Conservation (phyloP, 176 grass and related monocot species). For the Guadua angustifolia region DNA sequence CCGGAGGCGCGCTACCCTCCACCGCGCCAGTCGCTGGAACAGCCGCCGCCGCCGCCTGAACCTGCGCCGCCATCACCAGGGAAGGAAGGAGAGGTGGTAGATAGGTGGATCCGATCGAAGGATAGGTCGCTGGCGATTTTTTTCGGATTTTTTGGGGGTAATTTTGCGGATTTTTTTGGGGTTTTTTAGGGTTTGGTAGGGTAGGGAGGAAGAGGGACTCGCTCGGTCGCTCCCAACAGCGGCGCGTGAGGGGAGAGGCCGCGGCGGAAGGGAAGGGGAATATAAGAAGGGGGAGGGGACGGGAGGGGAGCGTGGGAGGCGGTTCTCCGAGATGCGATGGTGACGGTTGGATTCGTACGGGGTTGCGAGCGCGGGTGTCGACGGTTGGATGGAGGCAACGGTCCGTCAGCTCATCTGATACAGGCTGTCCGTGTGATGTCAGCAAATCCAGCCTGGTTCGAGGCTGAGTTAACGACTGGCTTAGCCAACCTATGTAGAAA, state of each 20-base stretch:
- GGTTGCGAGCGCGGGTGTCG: background rate
- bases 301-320: background rate
- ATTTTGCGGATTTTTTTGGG: conserved; percentile 38
- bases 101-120: conserved; percentile 40
- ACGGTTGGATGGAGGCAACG: background rate
- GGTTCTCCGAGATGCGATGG: background rate
- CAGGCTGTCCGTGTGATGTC: no score
- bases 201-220: conserved; percentile 4
- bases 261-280: background rate
- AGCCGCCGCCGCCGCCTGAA: background rate
- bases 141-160: conserved; percentile 33
- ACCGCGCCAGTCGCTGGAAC: background rate
- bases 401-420: no score
- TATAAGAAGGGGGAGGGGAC: background rate
- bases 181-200: conserved; percentile 35
- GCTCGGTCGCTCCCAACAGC: conserved; percentile 31
- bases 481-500: no score
- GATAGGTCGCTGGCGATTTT: conserved; percentile 23
- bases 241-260: background rate
- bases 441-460: no score
- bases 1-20: conserved; percentile 13
- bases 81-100: background rate
- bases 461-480: no score
- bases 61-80: conserved; percentile 38
- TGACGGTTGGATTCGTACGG: conserved; percentile 2